phyloP scores from a whole-genome alignment of 306 rosid species.

The Begonia loranthoides region DNA sequence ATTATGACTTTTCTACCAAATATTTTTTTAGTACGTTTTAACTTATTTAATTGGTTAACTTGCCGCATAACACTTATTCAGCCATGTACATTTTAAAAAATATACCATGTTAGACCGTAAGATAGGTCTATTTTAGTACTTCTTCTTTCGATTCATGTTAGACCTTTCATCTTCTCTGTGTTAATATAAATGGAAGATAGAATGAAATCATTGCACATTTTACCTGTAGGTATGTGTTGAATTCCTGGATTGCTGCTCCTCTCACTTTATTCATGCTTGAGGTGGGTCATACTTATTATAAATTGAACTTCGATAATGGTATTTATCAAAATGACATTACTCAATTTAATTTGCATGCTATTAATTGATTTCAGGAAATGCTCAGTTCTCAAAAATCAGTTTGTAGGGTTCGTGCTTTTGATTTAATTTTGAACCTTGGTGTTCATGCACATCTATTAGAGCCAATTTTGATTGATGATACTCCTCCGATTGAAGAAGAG shows the following conservation, averaged over 20 bases:
- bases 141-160: not conserved
- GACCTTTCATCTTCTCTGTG: not conserved
- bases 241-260: conserved; percentile 91
- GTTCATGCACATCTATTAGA: conserved; percentile 97
- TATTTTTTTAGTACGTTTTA: no score
- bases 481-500: conserved; percentile 76
- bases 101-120: no score
- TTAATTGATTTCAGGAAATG: conserved; percentile 59
- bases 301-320: not conserved
- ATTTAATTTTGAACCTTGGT: conserved; percentile 92
- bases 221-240: conserved; percentile 76
- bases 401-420: conserved; percentile 90
- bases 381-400: conserved; percentile 65
- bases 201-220: conserved; percentile 11
- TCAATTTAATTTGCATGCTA: not conserved
- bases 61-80: no score
- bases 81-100: no score
- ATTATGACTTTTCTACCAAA: no score
- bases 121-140: not conserved
- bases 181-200: no score
- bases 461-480: conserved; percentile 52
- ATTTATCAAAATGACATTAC: not conserved
- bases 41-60: no score
- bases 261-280: conserved; percentile 93
- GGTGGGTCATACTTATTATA: conserved; percentile 35